Conservation (phyloP, 2,329 filamentous ascomycete genomes). For the Xylaria sp. region DNA sequence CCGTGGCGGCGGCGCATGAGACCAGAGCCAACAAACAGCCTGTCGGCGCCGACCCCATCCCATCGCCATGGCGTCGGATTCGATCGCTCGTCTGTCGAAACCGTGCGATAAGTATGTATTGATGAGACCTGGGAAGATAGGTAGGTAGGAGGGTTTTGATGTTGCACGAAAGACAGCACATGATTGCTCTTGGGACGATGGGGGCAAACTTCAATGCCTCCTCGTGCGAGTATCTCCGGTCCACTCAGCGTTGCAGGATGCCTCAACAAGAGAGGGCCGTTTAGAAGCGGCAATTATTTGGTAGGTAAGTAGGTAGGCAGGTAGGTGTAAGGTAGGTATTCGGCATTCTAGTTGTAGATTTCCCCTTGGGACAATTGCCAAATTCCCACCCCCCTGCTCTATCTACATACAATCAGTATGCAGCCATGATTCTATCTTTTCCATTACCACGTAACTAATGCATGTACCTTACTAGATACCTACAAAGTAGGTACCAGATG, state of each 20-base stretch:
- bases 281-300: too few relatives aligned
- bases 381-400: neutral
- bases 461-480: too few relatives aligned
- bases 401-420: too few relatives aligned
- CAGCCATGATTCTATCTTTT: too few relatives aligned
- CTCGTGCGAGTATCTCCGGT: neutral
- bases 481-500: too few relatives aligned
- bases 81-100: neutral
- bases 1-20: neutral
- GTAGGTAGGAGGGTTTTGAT: too few relatives aligned
- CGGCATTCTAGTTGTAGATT: neutral
- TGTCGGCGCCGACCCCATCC: neutral
- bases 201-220: neutral
- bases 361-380: neutral
- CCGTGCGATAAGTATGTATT: too few relatives aligned
- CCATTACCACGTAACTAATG: too few relatives aligned
- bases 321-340: too few relatives aligned
- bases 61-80: slow-evolving; percentile 6
- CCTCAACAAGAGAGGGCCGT: neutral
- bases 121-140: too few relatives aligned
- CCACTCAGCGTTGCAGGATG: neutral
- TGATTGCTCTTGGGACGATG: too few relatives aligned
- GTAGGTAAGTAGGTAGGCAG: too few relatives aligned
- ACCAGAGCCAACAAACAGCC: neutral
- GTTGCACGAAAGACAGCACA: neutral